Base-by-base conservation (phyloP, 371 early-diverging fungal genomes). In the Haplosporangium sp. region DNA sequence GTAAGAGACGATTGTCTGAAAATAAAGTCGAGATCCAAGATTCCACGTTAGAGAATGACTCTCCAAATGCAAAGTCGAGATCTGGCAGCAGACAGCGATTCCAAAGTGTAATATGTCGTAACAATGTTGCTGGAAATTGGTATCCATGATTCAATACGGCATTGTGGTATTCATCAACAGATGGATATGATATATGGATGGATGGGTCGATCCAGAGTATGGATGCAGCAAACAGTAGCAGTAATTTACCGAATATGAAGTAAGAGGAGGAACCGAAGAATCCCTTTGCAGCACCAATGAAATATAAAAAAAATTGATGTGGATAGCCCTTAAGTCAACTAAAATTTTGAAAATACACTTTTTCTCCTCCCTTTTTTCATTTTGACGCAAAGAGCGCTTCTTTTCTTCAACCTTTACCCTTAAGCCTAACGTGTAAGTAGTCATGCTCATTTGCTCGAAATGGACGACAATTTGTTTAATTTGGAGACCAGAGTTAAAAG, bases 381-480 rank as follows among this genome's bases (percentile, higher is more conserved):
- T 2, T 9, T 42, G 27, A 27, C 27, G 27, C 27, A 27, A 27
- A 27, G 27, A 44, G 35, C 37, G 20, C 66, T 42, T 47, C 59
- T 58, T 66, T 60, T 56, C 39, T 48, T 61, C 44, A 60, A 48
- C 60, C 19, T 67, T 67, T 61, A 68, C 69, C 69, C 69, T 68
- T 68, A 68, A 68, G 69, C 69, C 69, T 68, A 61, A 61, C 61
- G 61, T 68, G 69, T 68, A 68, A 61, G 69, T 68, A 68, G 69
- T 68, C 69, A 53, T 68, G 52, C 61, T 35, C 27, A 35, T 35
- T 44, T 47, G 55, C 55, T 55, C 19, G 55, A 55, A 42, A 47
- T 66, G 67, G 38, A 65, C 44, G 44, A 45, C 56, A 56, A 57
- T 38, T 27, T 27, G 27, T 27, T 27, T 27, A 27, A 27, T 27